These are phyloP conservation scores for Tetrapyrgos nigripes DNA, from an alignment of 1,284 basidiomycete genomes.

Conservation along the genomic window DNA sequence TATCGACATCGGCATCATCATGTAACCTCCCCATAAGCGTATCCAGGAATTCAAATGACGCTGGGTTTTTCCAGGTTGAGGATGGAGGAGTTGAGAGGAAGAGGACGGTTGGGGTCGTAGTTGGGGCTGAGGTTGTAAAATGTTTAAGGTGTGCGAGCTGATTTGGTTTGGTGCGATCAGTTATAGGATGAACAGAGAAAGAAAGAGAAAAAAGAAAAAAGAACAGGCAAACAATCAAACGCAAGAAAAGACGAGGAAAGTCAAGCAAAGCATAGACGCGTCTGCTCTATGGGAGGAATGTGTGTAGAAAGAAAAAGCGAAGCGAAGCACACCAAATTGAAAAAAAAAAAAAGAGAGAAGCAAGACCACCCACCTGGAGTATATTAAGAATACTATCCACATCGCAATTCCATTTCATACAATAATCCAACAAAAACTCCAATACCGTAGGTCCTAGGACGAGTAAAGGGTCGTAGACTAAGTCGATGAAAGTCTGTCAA, in stretches of 20 bases:
- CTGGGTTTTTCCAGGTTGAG: conserved; percentile 26
- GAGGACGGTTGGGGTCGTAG: conserved; percentile 59
- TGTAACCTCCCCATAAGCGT: conserved; percentile 46
- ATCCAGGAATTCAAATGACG: conserved; percentile 46
- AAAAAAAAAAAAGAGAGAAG: neutral
- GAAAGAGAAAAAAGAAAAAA: too few species aligned
- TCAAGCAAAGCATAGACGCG: too few species aligned
- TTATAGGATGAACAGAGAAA: too few species aligned
- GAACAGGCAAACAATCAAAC: too few species aligned
- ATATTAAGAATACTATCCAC: conserved; percentile 61
- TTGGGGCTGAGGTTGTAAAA: conserved; percentile 60
- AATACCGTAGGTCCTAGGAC: conserved; percentile 64
- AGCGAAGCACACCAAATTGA: too few species aligned
- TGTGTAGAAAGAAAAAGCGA: too few species aligned
- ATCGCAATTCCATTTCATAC: conserved; percentile 57
- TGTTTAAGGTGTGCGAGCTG: conserved; percentile 73
- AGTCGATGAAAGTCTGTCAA: conserved; percentile 67
- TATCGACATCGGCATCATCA: conserved; percentile 19
- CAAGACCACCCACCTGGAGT: conserved; percentile 55
- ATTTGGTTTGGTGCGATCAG: too few species aligned
- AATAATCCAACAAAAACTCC: conserved; percentile 61
- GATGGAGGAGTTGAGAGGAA: conserved; percentile 34
- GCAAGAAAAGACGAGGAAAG: too few species aligned
- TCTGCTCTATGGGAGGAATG: too few species aligned
- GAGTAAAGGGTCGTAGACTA: conserved; percentile 62